Conservation (phyloP, 805 yeast species). For the Ogataea ramenticola region DNA sequence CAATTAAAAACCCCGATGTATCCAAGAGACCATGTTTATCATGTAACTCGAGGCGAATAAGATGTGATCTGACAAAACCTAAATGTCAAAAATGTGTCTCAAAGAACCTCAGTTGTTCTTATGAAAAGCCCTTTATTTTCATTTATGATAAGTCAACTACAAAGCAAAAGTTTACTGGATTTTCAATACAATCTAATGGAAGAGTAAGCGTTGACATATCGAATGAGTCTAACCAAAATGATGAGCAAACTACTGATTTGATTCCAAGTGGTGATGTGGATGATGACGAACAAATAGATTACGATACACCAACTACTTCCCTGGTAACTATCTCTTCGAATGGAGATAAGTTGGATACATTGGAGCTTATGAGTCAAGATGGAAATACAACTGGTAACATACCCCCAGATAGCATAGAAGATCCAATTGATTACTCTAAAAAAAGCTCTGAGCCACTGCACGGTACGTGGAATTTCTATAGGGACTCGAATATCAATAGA, state of each 20-base stretch:
- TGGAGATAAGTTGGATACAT: no score
- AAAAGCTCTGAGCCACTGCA: neutral
- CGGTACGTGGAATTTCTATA: neutral
- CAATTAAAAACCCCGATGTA: neutral
- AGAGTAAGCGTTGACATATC: no score
- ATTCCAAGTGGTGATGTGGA: no score
- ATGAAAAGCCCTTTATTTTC: neutral
- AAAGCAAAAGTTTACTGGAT: no score
- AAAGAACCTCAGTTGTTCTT: neutral
- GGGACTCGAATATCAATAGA: neutral
- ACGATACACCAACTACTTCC: neutral
- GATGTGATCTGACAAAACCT: neutral
- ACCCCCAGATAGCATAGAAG: no score
- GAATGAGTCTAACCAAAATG: no score
- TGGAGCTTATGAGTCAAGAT: no score
- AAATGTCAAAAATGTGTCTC: neutral
- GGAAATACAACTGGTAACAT: neutral
- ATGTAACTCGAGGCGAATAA: neutral
- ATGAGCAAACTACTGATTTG: no score
- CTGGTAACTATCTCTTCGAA: no score
- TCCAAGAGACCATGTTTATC: neutral
- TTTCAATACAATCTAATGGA: no score
- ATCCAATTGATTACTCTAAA: no score
- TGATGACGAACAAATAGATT: no score
- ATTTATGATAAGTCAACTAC: neutral